These are phyloP conservation scores for Lactifluus volemus DNA, from an alignment of 768 basidiomycete genomes.

Conservation along the genomic window DNA sequence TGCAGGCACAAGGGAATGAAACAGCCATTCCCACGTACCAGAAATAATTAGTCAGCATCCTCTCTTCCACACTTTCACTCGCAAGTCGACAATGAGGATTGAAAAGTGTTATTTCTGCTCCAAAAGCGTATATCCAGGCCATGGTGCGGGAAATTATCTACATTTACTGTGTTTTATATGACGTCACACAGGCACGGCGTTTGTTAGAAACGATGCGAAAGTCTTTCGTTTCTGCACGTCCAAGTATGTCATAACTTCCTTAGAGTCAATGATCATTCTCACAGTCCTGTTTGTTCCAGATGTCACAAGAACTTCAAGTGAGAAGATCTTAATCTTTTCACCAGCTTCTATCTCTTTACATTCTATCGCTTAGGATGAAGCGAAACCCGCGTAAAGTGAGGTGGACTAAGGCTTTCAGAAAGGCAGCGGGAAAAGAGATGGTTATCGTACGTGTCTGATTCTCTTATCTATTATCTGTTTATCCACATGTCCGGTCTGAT, in stretches of 20 bases:
- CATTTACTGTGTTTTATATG: neutral
- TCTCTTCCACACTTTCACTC: neutral
- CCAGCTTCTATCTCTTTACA: neutral
- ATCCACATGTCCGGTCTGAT: neutral
- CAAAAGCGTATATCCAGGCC: conserved; percentile 92
- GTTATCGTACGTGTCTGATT: conserved; percentile 60
- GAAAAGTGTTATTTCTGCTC: conserved; percentile 99
- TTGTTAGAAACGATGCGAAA: conserved; percentile 97
- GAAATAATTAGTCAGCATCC: conserved; percentile 10
- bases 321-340: conserved; percentile 19
- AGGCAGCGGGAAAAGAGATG: conserved; percentile 99
- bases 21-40: neutral
- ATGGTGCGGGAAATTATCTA: conserved; percentile 44
- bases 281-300: conserved; percentile 33
- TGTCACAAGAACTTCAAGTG: conserved; percentile 99
- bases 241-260: conserved; percentile 50
- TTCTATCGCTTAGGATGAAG: conserved; percentile 68
- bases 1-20: neutral
- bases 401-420: conserved; percentile 99
- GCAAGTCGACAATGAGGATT: conserved; percentile 57
- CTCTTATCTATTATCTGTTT: neutral
- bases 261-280: conserved; percentile 9
- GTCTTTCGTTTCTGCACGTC: conserved; percentile 97
- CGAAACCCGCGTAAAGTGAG: conserved; percentile 97
- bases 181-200: conserved; percentile 60